Evolutionary conservation across 495 filamentous ascomycete genomes (phyloP), one percentile per base, ranked within the genome.

Genomic region (Penicillium ucsense): DNA sequence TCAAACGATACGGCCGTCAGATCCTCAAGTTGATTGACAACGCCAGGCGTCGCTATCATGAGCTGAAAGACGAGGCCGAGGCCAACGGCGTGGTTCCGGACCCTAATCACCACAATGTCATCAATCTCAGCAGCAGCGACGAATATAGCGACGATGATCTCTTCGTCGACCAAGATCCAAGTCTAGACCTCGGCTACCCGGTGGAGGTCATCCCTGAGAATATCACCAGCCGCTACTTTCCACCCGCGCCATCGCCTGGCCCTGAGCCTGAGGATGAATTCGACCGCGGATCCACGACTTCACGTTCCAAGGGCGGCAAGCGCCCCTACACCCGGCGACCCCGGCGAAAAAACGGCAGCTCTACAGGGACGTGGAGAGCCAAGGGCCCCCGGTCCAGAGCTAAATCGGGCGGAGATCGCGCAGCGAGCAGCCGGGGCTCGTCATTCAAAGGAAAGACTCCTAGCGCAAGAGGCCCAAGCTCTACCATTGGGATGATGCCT

Each of bases 1-100:
- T 92, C 27, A 57, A 75, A 5, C 68, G 67, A n/a, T 86, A 85
- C 57, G 89, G 89, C 11, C 64, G 64, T 30, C 65, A 70, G 33
- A 84, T 96, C 45, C 57, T 89, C 8, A 74, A 76, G 8, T 60
- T 95, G 6, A 69, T 92, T 8, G 67, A 67, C 12, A 66, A 75
- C 31, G 76, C 75, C 31, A 71, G 76, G 30, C 50, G 62, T 2
- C 67, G 76, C 27, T 88, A 88, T 54, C 65, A 71, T 10, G 76
- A 79, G 43, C 78, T 88, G 56, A 81, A 64, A 47, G 49, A 62
- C 32, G 71, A 67, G 9, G 69, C 57, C 40, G 71, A 70, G 46
- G 63, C 57, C 30, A 68, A 68, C 46, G 73, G 72, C 37, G 57
- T 75, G 47, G 66, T 73, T n/a, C 70, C 68, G 29, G 71, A 74